A percentile compares a stretch with the other conserved stretches of the same genome.
These are phyloP conservation scores for Aaosphaeria arxii DNA, from an alignment of 2,329 filamentous ascomycete genomes.

Conservation along the genomic window DNA sequence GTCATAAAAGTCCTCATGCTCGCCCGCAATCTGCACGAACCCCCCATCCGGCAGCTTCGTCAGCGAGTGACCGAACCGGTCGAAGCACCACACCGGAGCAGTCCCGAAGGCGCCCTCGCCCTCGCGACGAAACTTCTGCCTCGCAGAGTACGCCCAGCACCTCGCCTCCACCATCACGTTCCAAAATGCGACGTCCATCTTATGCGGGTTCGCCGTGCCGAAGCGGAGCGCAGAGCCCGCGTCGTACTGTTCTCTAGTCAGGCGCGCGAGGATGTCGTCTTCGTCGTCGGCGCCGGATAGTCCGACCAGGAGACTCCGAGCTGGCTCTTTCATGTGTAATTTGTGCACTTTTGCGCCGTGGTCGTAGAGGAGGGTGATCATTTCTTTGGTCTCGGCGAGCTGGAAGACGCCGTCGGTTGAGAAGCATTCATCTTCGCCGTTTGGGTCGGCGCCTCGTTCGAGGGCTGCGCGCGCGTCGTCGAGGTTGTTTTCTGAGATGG, in stretches of 20 bases:
- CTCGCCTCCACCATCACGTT: constrained; percentile 4
- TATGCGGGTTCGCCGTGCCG: constrained; percentile 5
- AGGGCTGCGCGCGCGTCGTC: neutral
- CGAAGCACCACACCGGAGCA: constrained; percentile 1
- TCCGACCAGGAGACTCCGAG: neutral
- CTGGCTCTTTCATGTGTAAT: neutral
- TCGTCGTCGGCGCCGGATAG: neutral
- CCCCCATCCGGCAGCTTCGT: constrained; percentile 4
- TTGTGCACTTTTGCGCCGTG: neutral
- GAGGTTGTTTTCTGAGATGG: neutral
- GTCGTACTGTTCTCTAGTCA: neutral
- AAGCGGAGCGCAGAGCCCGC: constrained; percentile 1
- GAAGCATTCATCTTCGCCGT: neutral
- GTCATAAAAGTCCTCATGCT: constrained; percentile 8
- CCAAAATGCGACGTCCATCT: constrained; percentile 6
- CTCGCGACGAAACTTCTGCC: neutral
- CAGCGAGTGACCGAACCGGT: constrained; percentile 1
- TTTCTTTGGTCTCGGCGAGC: neutral
- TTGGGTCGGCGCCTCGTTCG: neutral
- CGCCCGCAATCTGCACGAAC: constrained; percentile 6
- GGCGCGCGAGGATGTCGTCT: neutral
- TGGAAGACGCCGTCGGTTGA: neutral
- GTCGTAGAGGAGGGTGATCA: neutral
- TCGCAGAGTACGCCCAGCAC: neutral
- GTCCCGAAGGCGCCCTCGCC: neutral